phyloP scores from a whole-genome alignment of 257 asterid species.

The Schizonepeta tenuifolia region DNA sequence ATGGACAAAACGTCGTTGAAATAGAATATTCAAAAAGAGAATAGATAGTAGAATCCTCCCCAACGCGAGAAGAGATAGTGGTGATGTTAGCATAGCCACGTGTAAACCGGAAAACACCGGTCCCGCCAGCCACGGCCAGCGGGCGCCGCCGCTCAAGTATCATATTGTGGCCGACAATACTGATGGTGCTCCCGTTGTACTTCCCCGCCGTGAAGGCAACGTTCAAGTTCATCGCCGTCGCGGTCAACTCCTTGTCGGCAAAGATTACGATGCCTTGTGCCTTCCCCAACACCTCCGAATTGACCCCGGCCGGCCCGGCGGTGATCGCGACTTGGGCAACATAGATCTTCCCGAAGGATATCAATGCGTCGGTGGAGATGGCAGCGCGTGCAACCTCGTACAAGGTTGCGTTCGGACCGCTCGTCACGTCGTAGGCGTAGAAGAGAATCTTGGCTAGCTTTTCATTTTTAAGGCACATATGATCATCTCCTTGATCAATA shows the following conservation, averaged over 20 bases:
- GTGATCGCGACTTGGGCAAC: background rate
- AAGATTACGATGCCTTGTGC: background rate
- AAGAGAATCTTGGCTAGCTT: background rate
- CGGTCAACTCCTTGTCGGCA: background rate
- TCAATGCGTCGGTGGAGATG: background rate
- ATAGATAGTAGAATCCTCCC: background rate
- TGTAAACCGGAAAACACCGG: background rate
- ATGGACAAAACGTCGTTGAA: background rate
- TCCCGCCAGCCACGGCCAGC: background rate
- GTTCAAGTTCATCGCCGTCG: background rate
- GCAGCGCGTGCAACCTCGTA: background rate
- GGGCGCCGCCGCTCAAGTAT: background rate
- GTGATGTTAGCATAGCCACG: background rate
- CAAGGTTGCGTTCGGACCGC: background rate
- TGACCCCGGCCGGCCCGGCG: background rate
- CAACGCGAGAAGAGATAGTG: background rate
- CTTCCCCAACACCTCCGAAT: background rate
- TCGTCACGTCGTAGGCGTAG: background rate
- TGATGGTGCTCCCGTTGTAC: background rate
- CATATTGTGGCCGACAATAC: background rate
- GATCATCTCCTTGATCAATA: background rate
- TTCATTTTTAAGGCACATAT: background rate
- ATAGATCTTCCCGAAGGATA: background rate
- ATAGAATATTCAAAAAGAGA: background rate
- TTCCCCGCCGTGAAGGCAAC: background rate